phyloP scores from a whole-genome alignment of 2,329 filamentous ascomycete species.

The Alternaria dauci region DNA sequence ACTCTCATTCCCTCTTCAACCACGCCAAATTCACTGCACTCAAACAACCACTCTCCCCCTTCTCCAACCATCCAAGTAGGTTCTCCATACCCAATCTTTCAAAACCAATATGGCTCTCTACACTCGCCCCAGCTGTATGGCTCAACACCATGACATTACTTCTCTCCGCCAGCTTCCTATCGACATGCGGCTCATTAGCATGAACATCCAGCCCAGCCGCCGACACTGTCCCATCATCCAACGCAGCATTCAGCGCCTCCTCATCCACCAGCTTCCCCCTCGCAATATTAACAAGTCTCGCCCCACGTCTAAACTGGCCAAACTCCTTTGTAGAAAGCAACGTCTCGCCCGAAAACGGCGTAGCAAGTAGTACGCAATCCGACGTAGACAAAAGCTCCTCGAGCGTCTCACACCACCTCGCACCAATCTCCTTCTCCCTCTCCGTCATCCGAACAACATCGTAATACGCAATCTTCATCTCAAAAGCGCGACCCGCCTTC shows the following conservation, averaged over 20 bases:
- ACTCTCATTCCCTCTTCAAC: conserved; percentile 43
- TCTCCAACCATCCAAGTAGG: conserved; percentile 66
- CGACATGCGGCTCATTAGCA: conserved; percentile 65
- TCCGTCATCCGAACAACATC: conserved; percentile 64
- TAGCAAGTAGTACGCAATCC: conserved; percentile 71
- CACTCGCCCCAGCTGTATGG: conserved; percentile 72
- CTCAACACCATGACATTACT: conserved; percentile 67
- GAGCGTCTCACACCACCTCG: conserved; percentile 62
- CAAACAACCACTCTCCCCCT: conserved; percentile 59
- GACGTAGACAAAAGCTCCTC: conserved; percentile 60
- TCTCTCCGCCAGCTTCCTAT: conserved; percentile 56
- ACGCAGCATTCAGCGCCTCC: conserved; percentile 66
- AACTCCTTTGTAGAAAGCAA: conserved; percentile 62
- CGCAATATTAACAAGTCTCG: conserved; percentile 71
- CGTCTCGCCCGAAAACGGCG: conserved; percentile 61
- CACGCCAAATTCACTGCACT: conserved; percentile 71
- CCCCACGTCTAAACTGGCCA: conserved; percentile 61
- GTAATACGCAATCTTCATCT: conserved; percentile 72
- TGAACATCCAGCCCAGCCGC: conserved; percentile 72
- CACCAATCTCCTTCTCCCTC: conserved; percentile 60
- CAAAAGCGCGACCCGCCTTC: conserved; percentile 67
- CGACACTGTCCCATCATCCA: conserved; percentile 61
- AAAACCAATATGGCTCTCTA: conserved; percentile 72
- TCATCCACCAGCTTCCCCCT: conserved; percentile 72
- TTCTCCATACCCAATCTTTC: conserved; percentile 74